phyloP scores from a whole-genome alignment of 1,139 yeast species.

The Blastobotrys apis region DNA sequence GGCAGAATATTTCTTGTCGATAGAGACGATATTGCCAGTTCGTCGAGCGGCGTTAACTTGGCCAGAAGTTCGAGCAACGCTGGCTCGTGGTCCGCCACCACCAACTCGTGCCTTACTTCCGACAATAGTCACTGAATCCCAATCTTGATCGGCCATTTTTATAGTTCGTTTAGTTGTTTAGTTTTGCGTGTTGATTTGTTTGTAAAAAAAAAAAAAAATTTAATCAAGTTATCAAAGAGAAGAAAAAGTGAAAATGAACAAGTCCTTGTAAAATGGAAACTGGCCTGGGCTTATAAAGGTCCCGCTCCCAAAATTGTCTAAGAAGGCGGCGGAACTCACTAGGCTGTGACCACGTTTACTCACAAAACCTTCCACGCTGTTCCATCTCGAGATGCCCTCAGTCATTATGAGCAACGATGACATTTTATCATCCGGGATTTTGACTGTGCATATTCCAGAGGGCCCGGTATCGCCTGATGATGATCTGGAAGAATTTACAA shows the following conservation, averaged over 20 bases:
- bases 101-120: conserved; percentile 88
- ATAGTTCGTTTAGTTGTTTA: not conserved
- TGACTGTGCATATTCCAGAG: conserved; percentile 12
- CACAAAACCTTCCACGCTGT: conserved; percentile 6
- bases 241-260: not conserved
- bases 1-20: conserved; percentile 86
- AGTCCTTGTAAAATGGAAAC: not conserved
- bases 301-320: not conserved
- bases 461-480: not conserved
- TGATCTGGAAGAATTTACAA: not conserved
- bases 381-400: not conserved
- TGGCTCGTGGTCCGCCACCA: conserved; percentile 82
- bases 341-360: conserved; percentile 4
- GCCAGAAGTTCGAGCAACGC: conserved; percentile 72
- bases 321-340: no score
- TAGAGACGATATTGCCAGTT: conserved; percentile 79
- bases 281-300: not conserved
- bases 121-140: conserved; percentile 86
- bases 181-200: not conserved
- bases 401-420: conserved; percentile 9
- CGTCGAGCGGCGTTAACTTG: conserved; percentile 93
- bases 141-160: conserved; percentile 46
- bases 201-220: not conserved
- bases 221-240: conserved; percentile 6
- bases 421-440: conserved; percentile 6